These are phyloP conservation scores for Glycine tomentella DNA, from an alignment of 306 rosid species.

Conservation along the genomic window DNA sequence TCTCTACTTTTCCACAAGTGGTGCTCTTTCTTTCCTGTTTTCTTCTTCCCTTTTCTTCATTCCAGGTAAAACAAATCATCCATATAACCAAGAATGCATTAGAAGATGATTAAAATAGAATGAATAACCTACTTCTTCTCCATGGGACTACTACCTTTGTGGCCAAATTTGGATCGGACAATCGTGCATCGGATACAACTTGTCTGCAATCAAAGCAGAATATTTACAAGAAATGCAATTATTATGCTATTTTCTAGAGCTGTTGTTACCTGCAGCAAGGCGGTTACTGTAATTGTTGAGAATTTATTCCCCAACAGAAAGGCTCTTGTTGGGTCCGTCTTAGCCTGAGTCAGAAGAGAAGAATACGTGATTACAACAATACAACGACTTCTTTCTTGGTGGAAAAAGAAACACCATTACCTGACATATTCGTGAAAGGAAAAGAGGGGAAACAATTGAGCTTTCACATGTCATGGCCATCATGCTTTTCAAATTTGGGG, in stretches of 20 bases:
- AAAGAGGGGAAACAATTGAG: not conserved
- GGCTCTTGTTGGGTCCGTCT: slow-evolving; percentile 34
- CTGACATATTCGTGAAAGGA: slow-evolving; percentile 24
- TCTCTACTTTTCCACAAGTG: slow-evolving; percentile 89
- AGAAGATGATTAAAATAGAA: slow-evolving; percentile 15
- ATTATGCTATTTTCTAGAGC: slow-evolving; percentile 5
- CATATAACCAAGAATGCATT: slow-evolving; percentile 16
- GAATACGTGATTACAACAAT: not conserved
- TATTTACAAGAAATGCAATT: slow-evolving; percentile 5
- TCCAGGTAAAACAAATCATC: slow-evolving; percentile 25
- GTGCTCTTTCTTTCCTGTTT: slow-evolving; percentile 59
- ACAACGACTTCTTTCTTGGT: not conserved
- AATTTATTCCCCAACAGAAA: slow-evolving; percentile 14
- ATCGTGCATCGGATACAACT: slow-evolving; percentile 11
- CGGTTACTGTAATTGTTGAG: slow-evolving; percentile 26
- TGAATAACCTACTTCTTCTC: slow-evolving; percentile 57
- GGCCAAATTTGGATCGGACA: slow-evolving; percentile 50
- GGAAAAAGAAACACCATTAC: slow-evolving; percentile 20
- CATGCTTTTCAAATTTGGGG: slow-evolving; percentile 5
- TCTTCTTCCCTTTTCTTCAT: slow-evolving; percentile 67
- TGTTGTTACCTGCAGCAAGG: slow-evolving; percentile 48
- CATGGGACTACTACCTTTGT: slow-evolving; percentile 43
- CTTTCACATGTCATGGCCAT: slow-evolving; percentile 21
- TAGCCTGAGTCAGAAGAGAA: slow-evolving; percentile 39
- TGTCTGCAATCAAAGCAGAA: slow-evolving; percentile 42